phyloP scores from a whole-genome alignment of 148 eudicot species.

The Spergularia bocconei region DNA sequence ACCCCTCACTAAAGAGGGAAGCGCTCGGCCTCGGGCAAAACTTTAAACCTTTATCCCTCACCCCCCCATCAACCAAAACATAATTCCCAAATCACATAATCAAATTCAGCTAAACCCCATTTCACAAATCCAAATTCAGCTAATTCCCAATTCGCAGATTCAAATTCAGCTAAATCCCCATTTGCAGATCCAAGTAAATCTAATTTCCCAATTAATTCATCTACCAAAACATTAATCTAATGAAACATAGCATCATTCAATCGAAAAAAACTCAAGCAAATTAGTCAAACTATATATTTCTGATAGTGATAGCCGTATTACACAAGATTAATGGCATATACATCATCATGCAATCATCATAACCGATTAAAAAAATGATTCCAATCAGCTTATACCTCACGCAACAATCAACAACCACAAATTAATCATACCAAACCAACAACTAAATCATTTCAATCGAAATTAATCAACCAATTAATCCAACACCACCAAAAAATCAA shows the following conservation, averaged over 20 bases:
- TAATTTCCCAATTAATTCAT: too few relatives aligned
- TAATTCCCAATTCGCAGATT: too few relatives aligned
- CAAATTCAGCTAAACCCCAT: too few relatives aligned
- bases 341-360: background rate
- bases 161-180: too few relatives aligned
- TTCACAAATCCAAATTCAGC: too few relatives aligned
- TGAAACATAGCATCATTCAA: too few relatives aligned
- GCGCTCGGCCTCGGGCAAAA: constrained; percentile 45
- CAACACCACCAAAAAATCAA: background rate
- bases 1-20: constrained; percentile 46
- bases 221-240: too few relatives aligned
- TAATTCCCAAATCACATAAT: too few relatives aligned
- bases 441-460: background rate
- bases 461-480: background rate
- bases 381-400: background rate
- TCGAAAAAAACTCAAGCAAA: too few relatives aligned
- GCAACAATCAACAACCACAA: background rate
- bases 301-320: background rate
- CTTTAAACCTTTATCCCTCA: background rate
- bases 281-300: too few relatives aligned
- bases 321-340: background rate
- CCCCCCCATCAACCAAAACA: background rate
- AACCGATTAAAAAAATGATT: background rate
- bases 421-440: too few relatives aligned
- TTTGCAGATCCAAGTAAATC: too few relatives aligned